phyloP scores from a whole-genome alignment of 805 yeast species.

The Pichia nakasei region DNA sequence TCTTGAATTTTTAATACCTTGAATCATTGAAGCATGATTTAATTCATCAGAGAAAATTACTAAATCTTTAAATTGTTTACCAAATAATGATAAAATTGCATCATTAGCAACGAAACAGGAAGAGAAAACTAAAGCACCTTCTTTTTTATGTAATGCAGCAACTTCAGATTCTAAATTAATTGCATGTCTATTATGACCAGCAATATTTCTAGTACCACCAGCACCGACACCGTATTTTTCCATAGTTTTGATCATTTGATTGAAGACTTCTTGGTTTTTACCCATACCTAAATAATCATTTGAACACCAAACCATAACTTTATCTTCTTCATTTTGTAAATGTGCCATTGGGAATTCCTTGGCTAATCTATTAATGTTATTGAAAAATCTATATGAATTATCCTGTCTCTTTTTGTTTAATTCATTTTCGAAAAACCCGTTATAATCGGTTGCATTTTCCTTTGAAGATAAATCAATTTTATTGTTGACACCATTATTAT shows the following conservation, averaged over 20 bases:
- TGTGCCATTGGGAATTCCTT: slow-evolving; percentile 92
- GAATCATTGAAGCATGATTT: slow-evolving; percentile 97
- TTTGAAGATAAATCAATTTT: slow-evolving; percentile 28
- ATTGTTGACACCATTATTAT: slow-evolving; percentile 18
- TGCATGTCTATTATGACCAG: slow-evolving; percentile 94
- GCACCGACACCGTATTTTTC: slow-evolving; percentile 96
- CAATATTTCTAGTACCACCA: slow-evolving; percentile 98
- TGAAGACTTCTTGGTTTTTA: slow-evolving; percentile 60
- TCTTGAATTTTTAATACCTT: slow-evolving; percentile 86
- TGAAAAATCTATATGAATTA: slow-evolving; percentile 91
- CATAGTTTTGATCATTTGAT: slow-evolving; percentile 70
- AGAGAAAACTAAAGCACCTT: slow-evolving; percentile 88
- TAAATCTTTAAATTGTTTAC: slow-evolving; percentile 81
- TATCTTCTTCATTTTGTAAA: slow-evolving; percentile 60
- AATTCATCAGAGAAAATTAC: slow-evolving; percentile 88
- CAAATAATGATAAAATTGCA: slow-evolving; percentile 83
- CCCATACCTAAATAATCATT: slow-evolving; percentile 97
- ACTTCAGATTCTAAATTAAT: slow-evolving; percentile 75
- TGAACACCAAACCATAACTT: slow-evolving; percentile 98
- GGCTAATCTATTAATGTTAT: slow-evolving; percentile 94
- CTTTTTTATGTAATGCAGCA: slow-evolving; percentile 89
- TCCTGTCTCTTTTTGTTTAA: slow-evolving; percentile 70
- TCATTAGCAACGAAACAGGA: slow-evolving; percentile 97
- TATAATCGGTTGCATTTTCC: slow-evolving; percentile 59
- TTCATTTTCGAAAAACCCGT: slow-evolving; percentile 58